Evolutionary conservation across 140 eudicot genomes (phyloP).

Genomic region (Cichorium intybus): DNA sequence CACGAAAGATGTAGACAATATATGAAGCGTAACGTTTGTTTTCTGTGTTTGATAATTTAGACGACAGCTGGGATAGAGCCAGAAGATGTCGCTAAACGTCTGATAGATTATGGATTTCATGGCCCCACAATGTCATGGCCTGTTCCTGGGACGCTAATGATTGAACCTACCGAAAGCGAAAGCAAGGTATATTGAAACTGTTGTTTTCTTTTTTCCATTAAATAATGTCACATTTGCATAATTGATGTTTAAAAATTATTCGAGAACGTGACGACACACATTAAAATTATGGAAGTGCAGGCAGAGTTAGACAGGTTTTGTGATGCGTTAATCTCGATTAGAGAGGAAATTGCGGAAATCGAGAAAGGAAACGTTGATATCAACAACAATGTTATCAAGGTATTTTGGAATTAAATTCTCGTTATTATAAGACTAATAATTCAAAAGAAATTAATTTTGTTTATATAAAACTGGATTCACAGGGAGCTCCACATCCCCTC

Average conservation of each 20-base stretch:
- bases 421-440: neutral
- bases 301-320: constrained; percentile 97
- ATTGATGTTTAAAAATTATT: too few species aligned
- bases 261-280: too few species aligned
- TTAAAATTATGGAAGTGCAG: constrained; percentile 39
- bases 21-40: too few species aligned
- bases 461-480: constrained; percentile 14
- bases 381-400: constrained; percentile 92
- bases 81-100: constrained; percentile 95
- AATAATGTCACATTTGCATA: too few species aligned
- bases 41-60: constrained; percentile 29
- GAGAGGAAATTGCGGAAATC: constrained; percentile 81
- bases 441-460: neutral
- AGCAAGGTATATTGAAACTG: constrained; percentile 71
- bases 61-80: constrained; percentile 94
- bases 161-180: constrained; percentile 98
- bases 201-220: too few species aligned
- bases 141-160: constrained; percentile 98
- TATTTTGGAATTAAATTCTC: neutral
- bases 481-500: constrained; percentile 99
- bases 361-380: constrained; percentile 88
- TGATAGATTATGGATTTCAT: constrained; percentile 95
- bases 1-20: too few species aligned
- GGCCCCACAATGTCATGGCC: constrained; percentile 99
- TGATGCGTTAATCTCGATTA: constrained; percentile 86